phyloP scores from a whole-genome alignment of 805 yeast genomes.

The Candida loeiensis region DNA sequence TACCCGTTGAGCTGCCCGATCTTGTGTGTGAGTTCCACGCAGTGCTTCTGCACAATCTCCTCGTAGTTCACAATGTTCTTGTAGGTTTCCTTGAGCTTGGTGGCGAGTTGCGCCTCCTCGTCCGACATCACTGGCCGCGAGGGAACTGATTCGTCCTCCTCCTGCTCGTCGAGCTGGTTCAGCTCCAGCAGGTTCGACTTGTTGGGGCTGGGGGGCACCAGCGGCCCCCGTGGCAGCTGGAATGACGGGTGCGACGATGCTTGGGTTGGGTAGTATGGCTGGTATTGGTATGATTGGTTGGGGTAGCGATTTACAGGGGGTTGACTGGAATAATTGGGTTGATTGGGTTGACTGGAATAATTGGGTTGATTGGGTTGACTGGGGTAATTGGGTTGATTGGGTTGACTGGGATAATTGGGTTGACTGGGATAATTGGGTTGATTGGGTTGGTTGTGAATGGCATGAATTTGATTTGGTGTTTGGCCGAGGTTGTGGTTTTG shows the following conservation, averaged over 20 bases:
- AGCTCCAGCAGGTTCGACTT: conserved; percentile 4
- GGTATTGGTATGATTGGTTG: no score
- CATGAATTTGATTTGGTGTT: no score
- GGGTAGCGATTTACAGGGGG: no score
- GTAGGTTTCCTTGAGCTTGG: conserved; percentile 71
- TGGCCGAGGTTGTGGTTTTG: not conserved
- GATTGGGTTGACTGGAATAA: no score
- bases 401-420: no score
- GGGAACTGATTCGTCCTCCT: conserved; percentile 9
- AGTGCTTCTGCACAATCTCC: conserved; percentile 66
- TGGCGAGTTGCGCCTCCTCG: conserved; percentile 63
- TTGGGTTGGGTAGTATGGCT: not conserved
- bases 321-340: no score
- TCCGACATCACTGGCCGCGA: conserved; percentile 38
- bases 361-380: no score
- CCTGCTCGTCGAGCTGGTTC: conserved; percentile 3
- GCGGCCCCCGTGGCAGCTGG: conserved; percentile 3
- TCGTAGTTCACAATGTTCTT: conserved; percentile 65
- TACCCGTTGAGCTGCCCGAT: conserved; percentile 30
- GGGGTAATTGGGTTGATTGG: no score
- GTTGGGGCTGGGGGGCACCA: conserved; percentile 3
- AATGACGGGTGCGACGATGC: not conserved
- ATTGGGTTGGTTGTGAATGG: no score
- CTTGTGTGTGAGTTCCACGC: conserved; percentile 55
- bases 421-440: no score